phyloP scores from a whole-genome alignment of 2,329 filamentous ascomycete species.

The Penicillium brasilianum region DNA sequence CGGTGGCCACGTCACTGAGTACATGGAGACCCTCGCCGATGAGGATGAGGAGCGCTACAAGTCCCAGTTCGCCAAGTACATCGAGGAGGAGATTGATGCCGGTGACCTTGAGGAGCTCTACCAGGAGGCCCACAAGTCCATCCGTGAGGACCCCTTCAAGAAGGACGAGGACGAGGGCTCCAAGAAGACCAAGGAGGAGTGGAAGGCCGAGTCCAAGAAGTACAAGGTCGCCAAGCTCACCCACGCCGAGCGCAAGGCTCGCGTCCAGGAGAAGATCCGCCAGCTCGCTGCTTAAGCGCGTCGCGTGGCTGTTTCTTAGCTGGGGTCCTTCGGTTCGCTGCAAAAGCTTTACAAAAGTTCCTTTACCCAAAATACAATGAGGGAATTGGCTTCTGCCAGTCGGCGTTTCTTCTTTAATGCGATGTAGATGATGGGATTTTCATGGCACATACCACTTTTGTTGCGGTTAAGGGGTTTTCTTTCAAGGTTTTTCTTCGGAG shows the following conservation, averaged over 20 bases:
- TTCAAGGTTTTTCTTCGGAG: slow-evolving; percentile 27
- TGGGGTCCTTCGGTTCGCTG: slow-evolving; percentile 21
- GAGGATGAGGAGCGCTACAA: slow-evolving; percentile 99
- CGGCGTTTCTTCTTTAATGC: slow-evolving; percentile 32
- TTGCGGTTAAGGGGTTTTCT: slow-evolving; percentile 27
- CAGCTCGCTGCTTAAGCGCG: slow-evolving; percentile 62
- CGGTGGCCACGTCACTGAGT: slow-evolving; percentile 97
- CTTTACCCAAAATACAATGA: slow-evolving; percentile 30
- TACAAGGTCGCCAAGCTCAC: slow-evolving; percentile 77
- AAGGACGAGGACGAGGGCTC: slow-evolving; percentile 74
- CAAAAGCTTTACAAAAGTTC: slow-evolving; percentile 30
- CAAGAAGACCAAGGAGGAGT: slow-evolving; percentile 98
- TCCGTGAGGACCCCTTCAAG: slow-evolving; percentile 98
- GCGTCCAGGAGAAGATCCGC: slow-evolving; percentile 90
- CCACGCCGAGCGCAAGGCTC: slow-evolving; percentile 80
- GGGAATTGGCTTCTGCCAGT: slow-evolving; percentile 34
- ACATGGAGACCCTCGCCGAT: slow-evolving; percentile 99
- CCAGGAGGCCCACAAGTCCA: slow-evolving; percentile 90
- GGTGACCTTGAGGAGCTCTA: slow-evolving; percentile 98
- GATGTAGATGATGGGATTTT: slow-evolving; percentile 37
- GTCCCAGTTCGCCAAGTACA: slow-evolving; percentile 96
- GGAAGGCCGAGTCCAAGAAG: slow-evolving; percentile 95
- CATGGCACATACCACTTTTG: slow-evolving; percentile 38
- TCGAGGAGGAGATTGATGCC: slow-evolving; percentile 94
- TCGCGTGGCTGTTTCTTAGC: slow-evolving; percentile 29